Evolutionary conservation across 352 stramenopile species (phyloP).

Genomic region (Halophytophthora polymorphica): DNA sequence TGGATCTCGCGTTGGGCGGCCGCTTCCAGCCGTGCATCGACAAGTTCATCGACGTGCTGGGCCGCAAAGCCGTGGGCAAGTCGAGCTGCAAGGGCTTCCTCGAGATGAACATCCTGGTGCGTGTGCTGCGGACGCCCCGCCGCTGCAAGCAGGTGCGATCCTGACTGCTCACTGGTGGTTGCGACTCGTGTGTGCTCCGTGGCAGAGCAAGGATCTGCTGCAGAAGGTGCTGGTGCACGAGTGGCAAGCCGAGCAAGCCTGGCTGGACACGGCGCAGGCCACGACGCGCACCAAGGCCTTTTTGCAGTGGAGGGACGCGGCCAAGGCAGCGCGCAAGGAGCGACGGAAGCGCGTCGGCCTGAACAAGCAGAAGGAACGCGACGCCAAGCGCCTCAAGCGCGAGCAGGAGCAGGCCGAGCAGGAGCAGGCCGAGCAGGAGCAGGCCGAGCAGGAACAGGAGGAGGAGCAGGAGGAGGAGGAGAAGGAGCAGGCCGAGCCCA

Average conservation of each 20-base stretch:
- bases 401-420: slow-evolving; percentile 23
- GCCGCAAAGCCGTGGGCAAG: slow-evolving; percentile 37
- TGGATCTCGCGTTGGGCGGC: neutral
- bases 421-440: neutral
- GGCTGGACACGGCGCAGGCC: slow-evolving; percentile 48
- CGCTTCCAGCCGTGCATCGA: slow-evolving; percentile 50
- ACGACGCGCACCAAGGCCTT: slow-evolving; percentile 58
- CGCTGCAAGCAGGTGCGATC: neutral
- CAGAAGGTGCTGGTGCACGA: slow-evolving; percentile 68
- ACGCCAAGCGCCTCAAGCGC: slow-evolving; percentile 35
- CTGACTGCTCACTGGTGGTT: neutral
- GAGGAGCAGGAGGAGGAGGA: neutral
- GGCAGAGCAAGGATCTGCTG: slow-evolving; percentile 45
- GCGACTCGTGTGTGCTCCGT: neutral
- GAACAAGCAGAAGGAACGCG: slow-evolving; percentile 37
- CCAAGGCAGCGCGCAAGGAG: slow-evolving; percentile 57
- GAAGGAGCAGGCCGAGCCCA: slow-evolving; percentile 1
- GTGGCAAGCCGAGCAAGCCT: slow-evolving; percentile 55
- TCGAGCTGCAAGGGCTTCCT: slow-evolving; percentile 60
- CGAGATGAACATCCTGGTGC: slow-evolving; percentile 80
- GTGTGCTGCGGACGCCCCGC: slow-evolving; percentile 3
- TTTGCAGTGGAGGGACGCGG: slow-evolving; percentile 59
- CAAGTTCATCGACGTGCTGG: slow-evolving; percentile 72
- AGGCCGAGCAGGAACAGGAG: neutral
- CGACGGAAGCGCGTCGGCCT: slow-evolving; percentile 58